phyloP scores from a whole-genome alignment of 208 protist species.

The Acanthamoeba lenticulata region DNA sequence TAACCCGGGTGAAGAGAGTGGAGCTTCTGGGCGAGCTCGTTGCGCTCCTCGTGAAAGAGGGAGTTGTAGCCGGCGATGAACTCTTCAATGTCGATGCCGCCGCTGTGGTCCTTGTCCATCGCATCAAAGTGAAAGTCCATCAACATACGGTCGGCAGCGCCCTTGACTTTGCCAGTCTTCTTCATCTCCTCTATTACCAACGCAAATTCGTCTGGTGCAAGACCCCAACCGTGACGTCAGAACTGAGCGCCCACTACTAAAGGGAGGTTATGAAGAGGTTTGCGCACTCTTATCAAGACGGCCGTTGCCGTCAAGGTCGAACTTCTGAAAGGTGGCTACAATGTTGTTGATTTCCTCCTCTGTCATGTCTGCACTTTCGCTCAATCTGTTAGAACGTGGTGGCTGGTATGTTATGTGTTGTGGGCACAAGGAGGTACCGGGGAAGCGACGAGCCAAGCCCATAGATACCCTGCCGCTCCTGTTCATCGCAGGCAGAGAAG shows the following conservation, averaged over 20 bases:
- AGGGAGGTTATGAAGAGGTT: neutral
- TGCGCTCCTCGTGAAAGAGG: neutral
- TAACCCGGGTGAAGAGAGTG: neutral
- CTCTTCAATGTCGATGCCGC: neutral
- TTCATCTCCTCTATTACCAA: slow-evolving; percentile 1
- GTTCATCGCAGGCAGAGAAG: neutral
- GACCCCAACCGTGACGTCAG: neutral
- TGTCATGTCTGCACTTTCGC: neutral
- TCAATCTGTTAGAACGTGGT: neutral
- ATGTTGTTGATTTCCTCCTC: neutral
- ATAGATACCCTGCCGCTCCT: neutral
- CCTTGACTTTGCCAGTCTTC: neutral
- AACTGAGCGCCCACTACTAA: neutral
- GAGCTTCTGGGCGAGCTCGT: neutral
- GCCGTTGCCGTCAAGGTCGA: neutral
- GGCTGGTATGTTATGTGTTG: neutral
- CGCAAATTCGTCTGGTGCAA: neutral
- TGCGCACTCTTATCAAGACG: neutral
- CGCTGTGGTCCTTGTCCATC: slow-evolving; percentile 1
- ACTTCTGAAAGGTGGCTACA: neutral
- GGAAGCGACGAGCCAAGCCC: neutral
- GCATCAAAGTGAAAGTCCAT: neutral
- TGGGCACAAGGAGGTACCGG: neutral
- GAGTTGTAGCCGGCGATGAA: neutral
- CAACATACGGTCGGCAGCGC: neutral